Evolutionary conservation across 768 basidiomycete species (phyloP), one percentile per base, ranked within the genome.

Genomic region (Termitomyces sp.): DNA sequence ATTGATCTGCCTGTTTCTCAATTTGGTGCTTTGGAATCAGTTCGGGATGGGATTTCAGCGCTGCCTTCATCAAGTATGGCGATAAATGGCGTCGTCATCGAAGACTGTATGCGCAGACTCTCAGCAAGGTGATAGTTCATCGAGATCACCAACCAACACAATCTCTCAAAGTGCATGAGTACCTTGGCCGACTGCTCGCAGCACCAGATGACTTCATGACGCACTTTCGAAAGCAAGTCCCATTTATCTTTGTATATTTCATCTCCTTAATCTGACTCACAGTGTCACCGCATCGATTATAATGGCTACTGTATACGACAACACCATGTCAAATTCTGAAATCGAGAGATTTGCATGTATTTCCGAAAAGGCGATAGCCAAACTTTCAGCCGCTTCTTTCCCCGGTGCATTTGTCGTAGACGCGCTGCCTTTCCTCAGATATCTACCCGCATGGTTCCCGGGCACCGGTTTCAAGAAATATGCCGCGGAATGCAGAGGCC

Each of bases 391-490:
- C 5, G 50, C 60, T 1, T 27, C 63, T 1, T 49, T 60, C 3
- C 66, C 66, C 1, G 66, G 68, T 9, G 61, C 61, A 4, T 41
- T 50, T 7, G 35, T 64, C 3, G 65, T 70, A 20, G 68, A 73
- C 29, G 27, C 60, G 1, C 57, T 73, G 18, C 69, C 70, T 13
- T 32, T 65, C 44, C 67, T 76, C 16, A 64, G 67, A 18, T 50
- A 71, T 45, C 25, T 74, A 10, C 76, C 76, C 11, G 54, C 60
- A 1, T 77, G 76, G 76, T 57, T 71, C 35, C 72, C 72, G 12
- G 71, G 72, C 3, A 60, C 63, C 9, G 53, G 53, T 1, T 72
- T 71, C 56, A 56, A 68, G 25, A 35, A 32, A 12, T 41, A 50
- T 13, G 67, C 64, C 6, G 43, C 31, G 27, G 41, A 48, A 9